Evolutionary conservation across 148 eudicot genomes (phyloP).

Genomic region (Rhododendron simsii): DNA sequence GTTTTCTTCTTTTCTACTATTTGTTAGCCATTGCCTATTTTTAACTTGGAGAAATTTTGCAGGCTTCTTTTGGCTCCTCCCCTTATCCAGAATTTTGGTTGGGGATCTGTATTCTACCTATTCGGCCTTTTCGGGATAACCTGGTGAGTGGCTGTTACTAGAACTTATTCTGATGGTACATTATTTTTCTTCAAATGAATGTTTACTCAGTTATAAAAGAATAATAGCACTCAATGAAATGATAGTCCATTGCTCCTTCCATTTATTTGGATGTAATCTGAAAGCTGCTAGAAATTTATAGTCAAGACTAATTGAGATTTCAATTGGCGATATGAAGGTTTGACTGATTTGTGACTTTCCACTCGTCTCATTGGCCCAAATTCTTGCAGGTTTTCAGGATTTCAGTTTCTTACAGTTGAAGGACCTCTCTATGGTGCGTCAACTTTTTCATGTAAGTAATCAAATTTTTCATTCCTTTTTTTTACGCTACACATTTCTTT

Average conservation of each 20-base stretch:
- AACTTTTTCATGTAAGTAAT: slow-evolving; percentile 47
- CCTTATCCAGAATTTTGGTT: slow-evolving; percentile 82
- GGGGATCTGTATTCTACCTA: slow-evolving; percentile 95
- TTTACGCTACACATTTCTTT: neutral
- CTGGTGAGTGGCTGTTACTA: slow-evolving; percentile 57
- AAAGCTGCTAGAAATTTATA: neutral
- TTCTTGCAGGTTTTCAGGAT: slow-evolving; percentile 79
- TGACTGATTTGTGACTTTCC: slow-evolving; percentile 38
- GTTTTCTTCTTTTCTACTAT: neutral
- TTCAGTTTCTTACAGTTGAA: slow-evolving; percentile 72
- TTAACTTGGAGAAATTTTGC: slow-evolving; percentile 18
- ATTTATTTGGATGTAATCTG: neutral
- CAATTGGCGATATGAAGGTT: slow-evolving; percentile 4
- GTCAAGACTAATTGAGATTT: slow-evolving; percentile 5
- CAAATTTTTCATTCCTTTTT: neutral
- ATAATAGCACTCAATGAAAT: neutral
- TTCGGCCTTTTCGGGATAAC: slow-evolving; percentile 80
- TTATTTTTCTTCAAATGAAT: neutral
- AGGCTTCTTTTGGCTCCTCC: slow-evolving; percentile 99
- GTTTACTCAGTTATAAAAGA: neutral
- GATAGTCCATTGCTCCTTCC: neutral
- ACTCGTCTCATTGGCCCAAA: slow-evolving; percentile 21
- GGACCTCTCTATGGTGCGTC: slow-evolving; percentile 34
- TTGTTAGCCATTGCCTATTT: neutral
- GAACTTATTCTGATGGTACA: slow-evolving; percentile 3